These are phyloP conservation scores for Leucocoprinus sp. DNA, from an alignment of 768 basidiomycete species.

Conservation along the genomic window DNA sequence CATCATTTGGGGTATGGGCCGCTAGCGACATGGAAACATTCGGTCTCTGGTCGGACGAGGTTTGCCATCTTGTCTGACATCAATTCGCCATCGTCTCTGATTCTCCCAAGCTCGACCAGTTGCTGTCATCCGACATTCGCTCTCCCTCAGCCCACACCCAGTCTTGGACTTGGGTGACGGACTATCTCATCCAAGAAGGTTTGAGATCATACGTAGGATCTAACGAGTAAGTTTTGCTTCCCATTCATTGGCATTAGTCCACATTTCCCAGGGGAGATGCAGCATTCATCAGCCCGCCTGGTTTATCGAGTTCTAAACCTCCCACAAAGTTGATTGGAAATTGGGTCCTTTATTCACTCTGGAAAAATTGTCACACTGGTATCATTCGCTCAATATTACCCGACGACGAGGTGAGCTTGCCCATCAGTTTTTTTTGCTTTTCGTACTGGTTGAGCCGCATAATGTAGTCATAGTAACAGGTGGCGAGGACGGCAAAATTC, in stretches of 20 bases:
- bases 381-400: constrained; percentile 48
- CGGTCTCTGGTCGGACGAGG: constrained; percentile 74
- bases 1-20: constrained; percentile 53
- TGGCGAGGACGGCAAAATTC: constrained; percentile 24
- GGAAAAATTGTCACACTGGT: constrained; percentile 48
- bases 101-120: constrained; percentile 45
- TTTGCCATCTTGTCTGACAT: constrained; percentile 18
- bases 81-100: neutral
- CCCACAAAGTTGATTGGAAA: constrained; percentile 29
- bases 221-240: constrained; percentile 46
- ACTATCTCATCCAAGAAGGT: constrained; percentile 49
- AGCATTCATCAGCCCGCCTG: constrained; percentile 36
- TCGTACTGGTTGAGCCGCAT: neutral
- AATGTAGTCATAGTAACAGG: constrained; percentile 21
- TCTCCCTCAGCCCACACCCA: constrained; percentile 50
- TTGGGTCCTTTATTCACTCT: constrained; percentile 45
- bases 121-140: constrained; percentile 55
- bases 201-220: constrained; percentile 62
- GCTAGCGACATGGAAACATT: constrained; percentile 95
- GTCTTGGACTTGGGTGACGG: constrained; percentile 61
- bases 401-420: constrained; percentile 40
- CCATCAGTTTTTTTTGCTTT: neutral
- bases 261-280: constrained; percentile 42
- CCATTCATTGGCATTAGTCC: neutral
- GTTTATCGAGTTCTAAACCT: neutral